Evolutionary conservation across 2,329 filamentous ascomycete genomes (phyloP).

Genomic region (Canariomyces notabilis): DNA sequence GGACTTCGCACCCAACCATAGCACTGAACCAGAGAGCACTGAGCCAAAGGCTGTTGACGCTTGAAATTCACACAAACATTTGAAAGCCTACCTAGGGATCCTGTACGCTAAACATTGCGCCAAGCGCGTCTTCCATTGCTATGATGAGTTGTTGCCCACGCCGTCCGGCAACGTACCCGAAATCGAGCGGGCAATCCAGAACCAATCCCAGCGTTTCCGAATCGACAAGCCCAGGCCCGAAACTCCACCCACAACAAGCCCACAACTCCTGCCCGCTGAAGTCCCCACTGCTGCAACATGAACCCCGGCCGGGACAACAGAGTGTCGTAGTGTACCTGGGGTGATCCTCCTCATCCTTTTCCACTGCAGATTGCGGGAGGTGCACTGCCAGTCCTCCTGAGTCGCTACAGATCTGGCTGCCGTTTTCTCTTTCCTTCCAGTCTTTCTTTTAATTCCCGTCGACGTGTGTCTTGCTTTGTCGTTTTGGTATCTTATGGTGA

Average conservation of each 20-base stretch:
- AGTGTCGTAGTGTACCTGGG: background rate
- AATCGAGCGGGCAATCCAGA: slow-evolving; percentile 18
- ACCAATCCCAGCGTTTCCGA: slow-evolving; percentile 21
- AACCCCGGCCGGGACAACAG: background rate
- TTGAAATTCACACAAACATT: slow-evolving; percentile 21
- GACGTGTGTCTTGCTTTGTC: background rate
- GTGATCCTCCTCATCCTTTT: background rate
- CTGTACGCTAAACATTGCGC: slow-evolving; percentile 19
- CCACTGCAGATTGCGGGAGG: background rate
- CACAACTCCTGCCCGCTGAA: slow-evolving; percentile 1
- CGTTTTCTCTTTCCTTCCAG: background rate
- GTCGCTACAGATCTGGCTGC: background rate
- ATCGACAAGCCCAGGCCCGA: slow-evolving; percentile 11
- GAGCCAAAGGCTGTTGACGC: slow-evolving; percentile 12
- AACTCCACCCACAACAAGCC: slow-evolving; percentile 6
- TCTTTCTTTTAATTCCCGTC: background rate
- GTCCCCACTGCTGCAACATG: background rate
- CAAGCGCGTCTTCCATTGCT: slow-evolving; percentile 21
- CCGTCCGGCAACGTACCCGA: slow-evolving; percentile 15
- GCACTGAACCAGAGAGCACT: no score
- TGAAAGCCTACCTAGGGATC: slow-evolving; percentile 4
- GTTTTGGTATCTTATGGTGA: slow-evolving; percentile 8
- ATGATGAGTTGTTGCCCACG: slow-evolving; percentile 19
- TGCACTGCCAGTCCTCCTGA: background rate
- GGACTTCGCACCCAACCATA: no score